Evolutionary conservation across 2,329 filamentous ascomycete genomes (phyloP).

Genomic region (Xylaria digitata): DNA sequence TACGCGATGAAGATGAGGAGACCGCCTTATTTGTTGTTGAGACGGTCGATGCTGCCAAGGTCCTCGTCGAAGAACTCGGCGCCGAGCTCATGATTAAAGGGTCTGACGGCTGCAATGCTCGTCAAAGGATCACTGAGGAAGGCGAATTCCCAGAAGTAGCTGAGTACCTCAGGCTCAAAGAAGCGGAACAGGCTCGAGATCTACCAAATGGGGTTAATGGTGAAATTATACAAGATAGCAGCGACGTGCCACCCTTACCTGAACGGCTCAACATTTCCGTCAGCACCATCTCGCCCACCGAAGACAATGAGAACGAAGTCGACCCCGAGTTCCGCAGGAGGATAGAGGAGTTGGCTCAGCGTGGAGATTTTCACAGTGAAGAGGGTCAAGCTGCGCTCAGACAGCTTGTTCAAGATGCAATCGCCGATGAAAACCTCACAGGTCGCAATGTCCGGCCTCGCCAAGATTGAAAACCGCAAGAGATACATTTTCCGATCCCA

Average conservation of each 20-base stretch:
- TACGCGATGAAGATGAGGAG: slow-evolving; percentile 91
- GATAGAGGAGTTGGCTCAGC: slow-evolving; percentile 88
- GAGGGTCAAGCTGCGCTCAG: slow-evolving; percentile 83
- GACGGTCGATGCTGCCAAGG: slow-evolving; percentile 78
- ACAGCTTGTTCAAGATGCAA: slow-evolving; percentile 81
- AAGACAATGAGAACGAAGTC: slow-evolving; percentile 70
- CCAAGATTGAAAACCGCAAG: slow-evolving; percentile 59
- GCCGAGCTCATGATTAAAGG: slow-evolving; percentile 75
- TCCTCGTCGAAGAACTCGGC: slow-evolving; percentile 84
- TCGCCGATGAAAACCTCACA: slow-evolving; percentile 73
- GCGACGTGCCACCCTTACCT: slow-evolving; percentile 70
- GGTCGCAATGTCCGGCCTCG: slow-evolving; percentile 73
- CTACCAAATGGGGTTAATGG: slow-evolving; percentile 47
- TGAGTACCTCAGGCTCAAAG: slow-evolving; percentile 69
- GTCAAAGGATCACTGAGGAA: slow-evolving; percentile 82
- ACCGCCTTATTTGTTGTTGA: slow-evolving; percentile 96
- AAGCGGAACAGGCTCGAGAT: slow-evolving; percentile 45
- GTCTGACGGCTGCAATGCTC: slow-evolving; percentile 80
- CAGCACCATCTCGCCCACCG: slow-evolving; percentile 74
- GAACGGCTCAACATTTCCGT: slow-evolving; percentile 82
- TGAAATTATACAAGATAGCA: slow-evolving; percentile 50
- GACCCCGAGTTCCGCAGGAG: slow-evolving; percentile 86
- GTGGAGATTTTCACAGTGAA: slow-evolving; percentile 84
- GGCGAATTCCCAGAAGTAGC: slow-evolving; percentile 81
- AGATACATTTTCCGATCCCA: slow-evolving; percentile 1